Conservation (phyloP, 306 rosid species). For the Cucumis melo region DNA sequence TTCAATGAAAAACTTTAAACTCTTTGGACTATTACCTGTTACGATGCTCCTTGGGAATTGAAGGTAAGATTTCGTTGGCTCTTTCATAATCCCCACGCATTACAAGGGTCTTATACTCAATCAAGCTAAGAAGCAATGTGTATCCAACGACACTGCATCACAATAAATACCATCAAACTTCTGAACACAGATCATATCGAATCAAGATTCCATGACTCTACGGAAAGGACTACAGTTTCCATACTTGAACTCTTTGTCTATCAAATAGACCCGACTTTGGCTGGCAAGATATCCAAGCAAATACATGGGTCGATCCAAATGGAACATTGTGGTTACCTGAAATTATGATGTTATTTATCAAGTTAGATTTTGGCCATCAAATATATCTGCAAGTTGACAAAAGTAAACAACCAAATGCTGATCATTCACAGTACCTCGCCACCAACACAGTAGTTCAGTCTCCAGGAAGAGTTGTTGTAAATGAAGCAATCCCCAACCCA, state of each 20-base stretch:
- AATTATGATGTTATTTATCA: constrained; percentile 23
- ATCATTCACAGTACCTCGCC: constrained; percentile 63
- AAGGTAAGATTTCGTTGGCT: constrained; percentile 82
- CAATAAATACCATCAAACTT: constrained; percentile 4
- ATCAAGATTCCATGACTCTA: constrained; percentile 3
- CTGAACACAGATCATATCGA: constrained; percentile 6
- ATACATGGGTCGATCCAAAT: constrained; percentile 99
- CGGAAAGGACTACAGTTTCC: constrained; percentile 18
- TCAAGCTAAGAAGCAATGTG: constrained; percentile 88
- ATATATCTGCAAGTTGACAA: constrained; percentile 5
- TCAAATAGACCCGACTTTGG: constrained; percentile 88
- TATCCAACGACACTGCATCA: constrained; percentile 74
- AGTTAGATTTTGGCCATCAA: constrained; percentile 6
- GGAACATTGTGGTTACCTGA: constrained; percentile 98
- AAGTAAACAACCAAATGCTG: background rate
- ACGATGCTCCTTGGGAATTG: constrained; percentile 93
- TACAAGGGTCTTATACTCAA: constrained; percentile 97
- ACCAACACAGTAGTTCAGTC: constrained; percentile 97
- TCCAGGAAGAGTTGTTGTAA: constrained; percentile 93
- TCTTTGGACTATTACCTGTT: constrained; percentile 47
- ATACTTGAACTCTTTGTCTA: constrained; percentile 99
- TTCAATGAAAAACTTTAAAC: background rate
- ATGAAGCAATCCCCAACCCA: constrained; percentile 99
- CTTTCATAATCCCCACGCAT: constrained; percentile 96
- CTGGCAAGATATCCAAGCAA: constrained; percentile 95